Conservation (phyloP, 208 protist species). For the Leishmania martiniquensis region DNA sequence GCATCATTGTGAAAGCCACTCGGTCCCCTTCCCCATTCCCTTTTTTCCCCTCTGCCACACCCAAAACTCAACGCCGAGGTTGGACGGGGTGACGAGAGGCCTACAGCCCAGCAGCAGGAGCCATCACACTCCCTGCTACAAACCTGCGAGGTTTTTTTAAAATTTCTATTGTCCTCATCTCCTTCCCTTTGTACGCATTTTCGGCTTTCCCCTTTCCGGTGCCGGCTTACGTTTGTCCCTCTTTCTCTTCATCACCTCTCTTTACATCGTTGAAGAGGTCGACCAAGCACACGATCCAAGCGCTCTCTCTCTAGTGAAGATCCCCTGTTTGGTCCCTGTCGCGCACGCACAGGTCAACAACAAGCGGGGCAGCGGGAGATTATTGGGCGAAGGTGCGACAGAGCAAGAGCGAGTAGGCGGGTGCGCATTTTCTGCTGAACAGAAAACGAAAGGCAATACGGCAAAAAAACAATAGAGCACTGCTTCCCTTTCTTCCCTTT, state of each 20-base stretch:
- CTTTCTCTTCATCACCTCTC: neutral
- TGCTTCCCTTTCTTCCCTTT: neutral
- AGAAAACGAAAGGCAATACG: neutral
- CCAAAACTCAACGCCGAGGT: neutral
- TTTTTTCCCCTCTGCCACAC: neutral
- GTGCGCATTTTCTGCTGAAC: neutral
- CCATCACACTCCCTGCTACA: neutral
- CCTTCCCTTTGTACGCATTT: neutral
- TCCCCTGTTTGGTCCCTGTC: neutral
- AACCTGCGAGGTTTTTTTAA: neutral
- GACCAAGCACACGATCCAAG: neutral
- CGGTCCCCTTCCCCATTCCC: no score
- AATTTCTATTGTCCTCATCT: neutral
- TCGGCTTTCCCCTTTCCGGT: neutral
- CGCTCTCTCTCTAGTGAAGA: neutral
- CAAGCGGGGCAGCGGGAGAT: neutral
- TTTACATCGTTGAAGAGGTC: no score
- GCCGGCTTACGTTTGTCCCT: neutral
- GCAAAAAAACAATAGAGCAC: neutral
- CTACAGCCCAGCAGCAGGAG: neutral
- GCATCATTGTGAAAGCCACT: neutral
- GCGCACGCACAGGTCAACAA: neutral
- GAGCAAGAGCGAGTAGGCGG: neutral
- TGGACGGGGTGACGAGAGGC: slow-evolving; percentile 6
- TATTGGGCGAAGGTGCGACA: neutral